Evolutionary conservation across 2,329 filamentous ascomycete genomes (phyloP).

Genomic region (Fusarium equiseti): DNA sequence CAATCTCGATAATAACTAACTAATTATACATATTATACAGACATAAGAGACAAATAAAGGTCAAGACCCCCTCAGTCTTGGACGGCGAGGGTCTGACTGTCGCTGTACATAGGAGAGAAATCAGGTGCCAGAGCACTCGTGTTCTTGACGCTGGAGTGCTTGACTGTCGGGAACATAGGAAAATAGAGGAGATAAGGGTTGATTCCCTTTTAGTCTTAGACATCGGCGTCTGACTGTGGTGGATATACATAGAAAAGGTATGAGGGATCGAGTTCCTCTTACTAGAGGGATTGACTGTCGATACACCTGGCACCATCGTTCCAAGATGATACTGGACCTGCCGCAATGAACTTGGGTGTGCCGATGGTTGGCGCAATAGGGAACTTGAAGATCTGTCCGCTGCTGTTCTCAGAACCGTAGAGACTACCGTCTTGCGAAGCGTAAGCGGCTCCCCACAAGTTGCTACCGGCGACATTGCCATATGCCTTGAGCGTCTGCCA

Average conservation of each 20-base stretch:
- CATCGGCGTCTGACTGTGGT: conserved; percentile 7
- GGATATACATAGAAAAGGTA: conserved; percentile 26
- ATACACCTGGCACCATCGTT: conserved; percentile 43
- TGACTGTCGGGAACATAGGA: conserved; percentile 9
- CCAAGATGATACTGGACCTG: conserved; percentile 27
- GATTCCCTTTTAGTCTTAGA: conserved; percentile 2
- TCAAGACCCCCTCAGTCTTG: background rate
- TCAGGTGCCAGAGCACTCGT: background rate
- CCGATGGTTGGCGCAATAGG: conserved; percentile 32
- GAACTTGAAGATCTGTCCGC: conserved; percentile 40
- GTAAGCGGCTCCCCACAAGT: conserved; percentile 41
- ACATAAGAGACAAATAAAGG: conserved; percentile 27
- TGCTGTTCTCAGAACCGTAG: conserved; percentile 38
- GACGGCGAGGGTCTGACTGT: background rate
- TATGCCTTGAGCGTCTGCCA: conserved; percentile 33
- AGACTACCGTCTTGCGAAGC: conserved; percentile 38
- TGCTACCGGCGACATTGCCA: conserved; percentile 20
- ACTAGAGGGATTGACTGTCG: conserved; percentile 31
- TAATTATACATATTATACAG: conserved; percentile 15
- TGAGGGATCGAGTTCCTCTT: conserved; percentile 1
- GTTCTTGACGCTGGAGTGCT: conserved; percentile 3
- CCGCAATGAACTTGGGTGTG: conserved; percentile 21
- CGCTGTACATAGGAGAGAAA: conserved; percentile 19
- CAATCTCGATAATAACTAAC: conserved; percentile 2
- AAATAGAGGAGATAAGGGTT: background rate